phyloP scores from a whole-genome alignment of 208 protist species.

The Acanthamoeba sp. region DNA sequence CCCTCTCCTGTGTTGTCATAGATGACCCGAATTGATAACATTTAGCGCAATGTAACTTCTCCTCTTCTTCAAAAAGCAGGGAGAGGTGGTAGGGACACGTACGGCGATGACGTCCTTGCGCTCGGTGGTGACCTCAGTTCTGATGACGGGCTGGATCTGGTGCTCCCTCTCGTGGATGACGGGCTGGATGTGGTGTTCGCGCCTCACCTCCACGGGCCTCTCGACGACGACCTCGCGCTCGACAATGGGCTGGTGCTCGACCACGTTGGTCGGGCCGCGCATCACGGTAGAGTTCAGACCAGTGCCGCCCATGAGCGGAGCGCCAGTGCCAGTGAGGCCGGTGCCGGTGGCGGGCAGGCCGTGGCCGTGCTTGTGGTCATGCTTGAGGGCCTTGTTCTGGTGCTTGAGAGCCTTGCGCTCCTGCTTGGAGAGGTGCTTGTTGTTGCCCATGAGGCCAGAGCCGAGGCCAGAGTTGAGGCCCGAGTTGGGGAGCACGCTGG shows the following conservation, averaged over 20 bases:
- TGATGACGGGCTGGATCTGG: neutral
- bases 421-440: neutral
- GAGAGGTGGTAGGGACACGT: neutral
- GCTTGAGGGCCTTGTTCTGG: conserved; percentile 16
- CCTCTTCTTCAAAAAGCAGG: neutral
- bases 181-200: neutral
- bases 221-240: neutral
- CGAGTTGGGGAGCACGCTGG: neutral
- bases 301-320: neutral
- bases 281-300: too few species aligned
- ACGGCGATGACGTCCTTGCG: neutral
- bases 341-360: too few species aligned
- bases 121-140: neutral
- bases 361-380: neutral
- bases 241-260: neutral
- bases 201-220: neutral
- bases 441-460: neutral
- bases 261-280: neutral
- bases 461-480: too few species aligned
- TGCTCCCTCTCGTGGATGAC: neutral
- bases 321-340: neutral
- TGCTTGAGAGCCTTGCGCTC: conserved; percentile 14
- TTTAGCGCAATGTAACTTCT: too few species aligned
- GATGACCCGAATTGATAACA: too few species aligned
- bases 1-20: too few species aligned